Evolutionary conservation across 306 rosid genomes (phyloP), one percentile per base, ranked within the genome.

Genomic region (Vigna nakashimae): DNA sequence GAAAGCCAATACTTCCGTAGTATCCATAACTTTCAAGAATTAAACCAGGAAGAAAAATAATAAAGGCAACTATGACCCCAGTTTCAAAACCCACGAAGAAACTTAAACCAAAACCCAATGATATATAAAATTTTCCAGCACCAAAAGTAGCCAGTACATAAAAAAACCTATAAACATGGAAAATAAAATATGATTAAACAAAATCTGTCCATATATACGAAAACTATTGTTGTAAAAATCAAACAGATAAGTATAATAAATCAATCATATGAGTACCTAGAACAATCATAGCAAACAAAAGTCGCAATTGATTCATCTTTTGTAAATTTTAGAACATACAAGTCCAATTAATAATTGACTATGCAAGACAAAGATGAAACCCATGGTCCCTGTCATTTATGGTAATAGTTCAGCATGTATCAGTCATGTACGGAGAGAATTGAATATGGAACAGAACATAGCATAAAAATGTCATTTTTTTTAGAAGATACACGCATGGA

Each of bases 191-290:
- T 42, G 45, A 22, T 7, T 46, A 34, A 32, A 51, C 12, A 68
- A 18, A 68, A 46, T 3, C 30, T 28, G 22, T 14, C 26, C 42
- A 20, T 36, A 56, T 43, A 72, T 36, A 20, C 22, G 53, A 72
- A 53, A 40, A 40, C 28, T 17, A 67, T 74, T 10, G 48, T 49
- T 34, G 53, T 65, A 38, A 15, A 45, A 24, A 65, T 65, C 65
- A 76, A 14, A 51, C 51, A 63, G n/a, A 49, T 4, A 65, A 40
- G 15, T 46, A 43, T 17, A 40, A 56, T 55, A 4, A 77, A 40
- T 9, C 7, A 62, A 62, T n/a, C 70, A 63, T 63, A 9, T 6
- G 1, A 30, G 40, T 13, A 32, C 17, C 34, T n/a, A 42, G 43
- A 28, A 49, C 38, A 75, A 52, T 32, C 52, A 38, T 52, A 13